A percentile compares a stretch with the other conserved stretches of the same genome.
These are phyloP conservation scores for Trypanosoma lewisi DNA, from an alignment of 208 protist genomes.

Conservation along the genomic window DNA sequence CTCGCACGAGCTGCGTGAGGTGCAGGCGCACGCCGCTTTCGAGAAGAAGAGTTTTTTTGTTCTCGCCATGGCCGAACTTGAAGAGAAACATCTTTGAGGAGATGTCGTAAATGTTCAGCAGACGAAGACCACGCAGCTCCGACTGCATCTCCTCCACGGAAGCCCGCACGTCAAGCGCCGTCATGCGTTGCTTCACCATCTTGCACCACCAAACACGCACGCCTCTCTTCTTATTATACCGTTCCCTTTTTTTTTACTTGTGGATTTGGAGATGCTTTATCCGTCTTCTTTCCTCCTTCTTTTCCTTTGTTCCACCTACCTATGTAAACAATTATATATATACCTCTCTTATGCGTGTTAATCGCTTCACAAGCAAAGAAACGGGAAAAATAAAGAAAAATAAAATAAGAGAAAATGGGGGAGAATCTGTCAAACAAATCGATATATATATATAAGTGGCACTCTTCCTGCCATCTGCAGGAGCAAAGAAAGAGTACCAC, in stretches of 20 bases:
- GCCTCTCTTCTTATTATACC: not conserved
- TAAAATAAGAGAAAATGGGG: not conserved
- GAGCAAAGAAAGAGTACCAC: too few species aligned
- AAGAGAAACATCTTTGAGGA: conserved; percentile 91
- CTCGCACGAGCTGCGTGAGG: conserved; percentile 86
- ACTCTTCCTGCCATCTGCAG: too few species aligned
- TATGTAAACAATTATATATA: too few species aligned
- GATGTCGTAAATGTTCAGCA: conserved; percentile 96
- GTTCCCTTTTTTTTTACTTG: conserved; percentile 6
- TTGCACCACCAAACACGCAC: not conserved
- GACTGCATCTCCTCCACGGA: conserved; percentile 88
- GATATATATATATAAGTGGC: too few species aligned
- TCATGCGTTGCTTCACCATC: conserved; percentile 92
- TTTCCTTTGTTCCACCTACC: too few species aligned
- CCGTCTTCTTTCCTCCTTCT: too few species aligned
- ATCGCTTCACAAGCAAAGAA: not conserved
- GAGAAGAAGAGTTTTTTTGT: conserved; percentile 89
- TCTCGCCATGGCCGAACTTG: conserved; percentile 90
- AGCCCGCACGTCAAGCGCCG: conserved; percentile 89
- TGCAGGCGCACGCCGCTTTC: conserved; percentile 94
- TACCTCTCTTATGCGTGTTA: too few species aligned
- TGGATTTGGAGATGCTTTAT: too few species aligned
- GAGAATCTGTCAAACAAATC: too few species aligned
- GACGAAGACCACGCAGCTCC: conserved; percentile 79
- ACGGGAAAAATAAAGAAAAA: not conserved